Evolutionary conservation across 164 flowering plant genomes (phyloP).

Genomic region (Piper betle): DNA sequence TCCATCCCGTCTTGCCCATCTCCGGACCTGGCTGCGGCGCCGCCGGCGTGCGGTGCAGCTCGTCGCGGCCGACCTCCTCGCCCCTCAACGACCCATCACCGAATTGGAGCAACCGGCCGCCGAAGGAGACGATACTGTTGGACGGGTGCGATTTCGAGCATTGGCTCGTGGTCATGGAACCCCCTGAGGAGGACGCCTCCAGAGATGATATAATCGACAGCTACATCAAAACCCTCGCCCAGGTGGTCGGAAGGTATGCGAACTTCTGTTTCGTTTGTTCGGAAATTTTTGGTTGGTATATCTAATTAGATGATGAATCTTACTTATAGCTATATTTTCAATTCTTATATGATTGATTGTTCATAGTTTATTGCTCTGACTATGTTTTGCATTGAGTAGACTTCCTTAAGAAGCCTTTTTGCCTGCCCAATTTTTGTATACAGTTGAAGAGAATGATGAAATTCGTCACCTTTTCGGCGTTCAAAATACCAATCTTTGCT

Average conservation of each 20-base stretch:
- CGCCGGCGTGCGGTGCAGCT: conserved; percentile 16
- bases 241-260: conserved; percentile 22
- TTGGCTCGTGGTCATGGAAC: conserved; percentile 84
- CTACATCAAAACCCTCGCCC: conserved; percentile 23
- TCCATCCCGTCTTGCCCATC: conserved; percentile 10
- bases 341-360: too few species aligned
- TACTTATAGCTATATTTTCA: too few species aligned
- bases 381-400: too few species aligned
- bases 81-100: conserved; percentile 69
- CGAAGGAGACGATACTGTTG: conserved; percentile 73
- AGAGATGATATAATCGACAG: conserved; percentile 72
- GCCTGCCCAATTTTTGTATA: too few species aligned
- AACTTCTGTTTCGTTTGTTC: not conserved
- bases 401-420: too few species aligned
- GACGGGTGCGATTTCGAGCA: conserved; percentile 94
- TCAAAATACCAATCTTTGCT: too few species aligned
- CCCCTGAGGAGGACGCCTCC: conserved; percentile 56
- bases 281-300: too few species aligned
- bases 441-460: too few species aligned
- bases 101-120: conserved; percentile 77
- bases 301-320: too few species aligned
- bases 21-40: conserved; percentile 2
- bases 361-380: too few species aligned
- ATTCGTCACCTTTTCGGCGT: too few species aligned
- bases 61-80: conserved; percentile 41